Base-by-base conservation (phyloP, 257 asterid genomes). In the Ligustrum vulgare region DNA sequence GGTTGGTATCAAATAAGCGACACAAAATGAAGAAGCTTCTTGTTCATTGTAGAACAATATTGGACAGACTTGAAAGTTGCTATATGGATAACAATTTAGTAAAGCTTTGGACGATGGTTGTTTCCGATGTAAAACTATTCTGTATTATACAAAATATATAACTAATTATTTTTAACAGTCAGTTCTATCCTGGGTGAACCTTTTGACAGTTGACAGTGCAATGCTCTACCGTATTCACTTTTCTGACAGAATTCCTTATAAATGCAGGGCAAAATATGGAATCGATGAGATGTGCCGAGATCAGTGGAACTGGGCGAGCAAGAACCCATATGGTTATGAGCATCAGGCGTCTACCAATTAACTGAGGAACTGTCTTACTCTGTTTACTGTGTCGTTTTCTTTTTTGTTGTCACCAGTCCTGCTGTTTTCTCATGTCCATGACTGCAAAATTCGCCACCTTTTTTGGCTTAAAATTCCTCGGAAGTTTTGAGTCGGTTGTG, bases 301-400 rank as follows among this genome's bases (percentile, higher is more conserved):
- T 77, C 96, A 88, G 47, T 92, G 97, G 97, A 92, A 89, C 73
- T 90, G 97, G 97, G 96, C 96, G 1, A 87, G 89, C 87, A 87
- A 90, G 81, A 92, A 92, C 79, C 96, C 97, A 2, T 90, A 83
- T 20, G 97, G 97, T 70, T 91, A 91, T 8, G 86, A 84, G 77
- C 20, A 78, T 20, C 47, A 41, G 47, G n/a, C 1, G 33, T 25
- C 67, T 25, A 60, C 35, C 34, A 60, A 60, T 25, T 60, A 22
- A 58, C 33, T 58, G 31, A n/a, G 31, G 31, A 56, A 56, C 64
- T 56, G 32, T 58, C 13, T 58, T 58, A 23, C 15, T 3, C 67
- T 5, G 18, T 9, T 60, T 12, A 10, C 67, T 1, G 3, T 10
- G 34, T 60, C 8, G 35, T 4, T 60, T 60, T 60, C 6, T 25